Evolutionary conservation across 176 grass and related monocot genomes (phyloP).

Genomic region (Thalia dealbata): DNA sequence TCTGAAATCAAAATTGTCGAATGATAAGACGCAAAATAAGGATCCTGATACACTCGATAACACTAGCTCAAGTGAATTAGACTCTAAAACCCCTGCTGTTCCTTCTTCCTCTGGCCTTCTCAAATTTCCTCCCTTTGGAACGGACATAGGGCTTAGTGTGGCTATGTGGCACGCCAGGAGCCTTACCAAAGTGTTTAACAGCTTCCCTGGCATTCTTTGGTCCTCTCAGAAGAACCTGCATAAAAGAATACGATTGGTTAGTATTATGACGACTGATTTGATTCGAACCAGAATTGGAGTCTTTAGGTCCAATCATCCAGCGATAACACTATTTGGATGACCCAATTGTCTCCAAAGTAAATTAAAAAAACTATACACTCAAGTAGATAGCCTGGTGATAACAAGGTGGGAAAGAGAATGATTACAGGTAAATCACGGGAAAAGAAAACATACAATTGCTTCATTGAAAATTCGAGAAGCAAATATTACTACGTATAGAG

Average conservation of each 20-base stretch:
- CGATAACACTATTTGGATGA: too few relatives aligned
- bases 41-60: neutral
- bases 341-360: too few relatives aligned
- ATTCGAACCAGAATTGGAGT: too few relatives aligned
- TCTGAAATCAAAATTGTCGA: neutral
- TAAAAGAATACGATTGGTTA: neutral
- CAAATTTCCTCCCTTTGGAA: conserved; percentile 1
- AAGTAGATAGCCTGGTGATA: too few relatives aligned
- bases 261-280: too few relatives aligned
- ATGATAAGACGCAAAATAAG: neutral
- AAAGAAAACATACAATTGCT: too few relatives aligned
- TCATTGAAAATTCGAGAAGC: too few relatives aligned
- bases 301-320: too few relatives aligned
- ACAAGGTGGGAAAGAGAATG: too few relatives aligned
- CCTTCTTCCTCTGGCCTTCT: conserved; percentile 5
- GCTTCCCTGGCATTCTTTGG: conserved; percentile 8
- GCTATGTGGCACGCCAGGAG: conserved; percentile 6
- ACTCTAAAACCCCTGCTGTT: conserved; percentile 4
- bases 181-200: conserved; percentile 7
- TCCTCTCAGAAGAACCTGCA: neutral
- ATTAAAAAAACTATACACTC: too few relatives aligned
- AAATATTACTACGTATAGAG: too few relatives aligned
- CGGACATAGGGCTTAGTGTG: neutral
- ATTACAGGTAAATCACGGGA: too few relatives aligned
- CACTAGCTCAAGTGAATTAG: neutral